These are phyloP conservation scores for Pichia sp. DNA, from an alignment of 1,139 yeast genomes.

Conservation along the genomic window DNA sequence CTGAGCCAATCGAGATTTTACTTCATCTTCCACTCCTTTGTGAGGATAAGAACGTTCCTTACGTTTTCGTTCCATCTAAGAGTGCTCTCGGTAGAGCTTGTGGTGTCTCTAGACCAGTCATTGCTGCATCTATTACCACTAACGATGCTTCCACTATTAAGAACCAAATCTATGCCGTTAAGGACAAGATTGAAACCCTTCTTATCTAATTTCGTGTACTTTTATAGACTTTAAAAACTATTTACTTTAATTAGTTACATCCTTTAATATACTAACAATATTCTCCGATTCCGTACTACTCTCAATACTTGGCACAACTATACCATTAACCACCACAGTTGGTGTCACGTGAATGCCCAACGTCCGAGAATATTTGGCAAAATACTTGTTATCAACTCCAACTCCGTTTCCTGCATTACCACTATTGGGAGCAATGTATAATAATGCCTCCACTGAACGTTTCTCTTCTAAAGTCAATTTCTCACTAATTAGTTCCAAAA, in stretches of 20 bases:
- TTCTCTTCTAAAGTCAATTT: too few species aligned
- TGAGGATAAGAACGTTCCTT: slow-evolving; percentile 99
- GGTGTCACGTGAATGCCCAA: slow-evolving; percentile 83
- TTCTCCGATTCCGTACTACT: slow-evolving; percentile 33
- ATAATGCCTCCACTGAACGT: too few species aligned
- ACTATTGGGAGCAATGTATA: too few species aligned
- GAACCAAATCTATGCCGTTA: slow-evolving; percentile 93
- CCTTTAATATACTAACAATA: slow-evolving; percentile 27
- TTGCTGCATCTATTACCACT: slow-evolving; percentile 97
- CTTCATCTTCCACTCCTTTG: slow-evolving; percentile 96
- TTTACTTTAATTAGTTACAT: not conserved
- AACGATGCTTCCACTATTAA: slow-evolving; percentile 98
- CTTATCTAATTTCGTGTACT: slow-evolving; percentile 51
- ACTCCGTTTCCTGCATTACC: slow-evolving; percentile 54
- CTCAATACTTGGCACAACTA: slow-evolving; percentile 38
- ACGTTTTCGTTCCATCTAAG: slow-evolving; percentile 97
- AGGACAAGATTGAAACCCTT: slow-evolving; percentile 98
- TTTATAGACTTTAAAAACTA: not conserved
- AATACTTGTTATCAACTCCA: slow-evolving; percentile 60
- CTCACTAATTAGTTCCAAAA: slow-evolving; percentile 41
- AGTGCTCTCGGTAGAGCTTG: slow-evolving; percentile 99
- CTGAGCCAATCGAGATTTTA: slow-evolving; percentile 98
- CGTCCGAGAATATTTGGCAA: slow-evolving; percentile 66
- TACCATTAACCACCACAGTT: slow-evolving; percentile 69
- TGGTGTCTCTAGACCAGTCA: slow-evolving; percentile 99